These are phyloP conservation scores for Fusarium musae DNA, from an alignment of 2,329 filamentous ascomycete genomes.

Conservation along the genomic window DNA sequence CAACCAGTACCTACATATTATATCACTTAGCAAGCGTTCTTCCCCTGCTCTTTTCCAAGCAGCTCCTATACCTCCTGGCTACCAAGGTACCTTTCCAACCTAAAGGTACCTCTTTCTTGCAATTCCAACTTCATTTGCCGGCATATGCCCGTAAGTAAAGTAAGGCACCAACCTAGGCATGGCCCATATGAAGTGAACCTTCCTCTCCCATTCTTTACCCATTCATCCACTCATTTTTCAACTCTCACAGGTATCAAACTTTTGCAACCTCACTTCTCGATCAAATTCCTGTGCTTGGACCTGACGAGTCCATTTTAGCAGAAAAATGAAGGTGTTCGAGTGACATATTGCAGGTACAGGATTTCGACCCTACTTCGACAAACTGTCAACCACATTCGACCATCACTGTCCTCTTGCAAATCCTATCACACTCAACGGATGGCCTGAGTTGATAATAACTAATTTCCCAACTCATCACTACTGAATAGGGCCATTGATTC, in stretches of 20 bases:
- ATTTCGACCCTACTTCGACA: neutral
- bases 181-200: neutral
- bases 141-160: neutral
- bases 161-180: neutral
- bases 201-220: neutral
- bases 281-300: neutral
- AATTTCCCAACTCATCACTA: neutral
- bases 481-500: neutral
- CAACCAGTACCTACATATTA: neutral
- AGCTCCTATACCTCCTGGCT: neutral
- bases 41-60: neutral
- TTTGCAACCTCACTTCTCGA: neutral
- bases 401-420: neutral
- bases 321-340: constrained; percentile 1
- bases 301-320: constrained; percentile 9
- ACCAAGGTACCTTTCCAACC: no score
- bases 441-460: neutral
- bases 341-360: neutral
- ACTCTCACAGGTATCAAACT: neutral
- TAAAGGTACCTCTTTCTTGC: neutral
- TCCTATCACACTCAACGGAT: neutral
- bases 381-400: neutral
- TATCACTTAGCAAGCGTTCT: neutral
- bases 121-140: neutral
- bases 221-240: no score